These are phyloP conservation scores for Arxiozyma slooffiae DNA, from an alignment of 1,139 yeast species.

Conservation along the genomic window DNA sequence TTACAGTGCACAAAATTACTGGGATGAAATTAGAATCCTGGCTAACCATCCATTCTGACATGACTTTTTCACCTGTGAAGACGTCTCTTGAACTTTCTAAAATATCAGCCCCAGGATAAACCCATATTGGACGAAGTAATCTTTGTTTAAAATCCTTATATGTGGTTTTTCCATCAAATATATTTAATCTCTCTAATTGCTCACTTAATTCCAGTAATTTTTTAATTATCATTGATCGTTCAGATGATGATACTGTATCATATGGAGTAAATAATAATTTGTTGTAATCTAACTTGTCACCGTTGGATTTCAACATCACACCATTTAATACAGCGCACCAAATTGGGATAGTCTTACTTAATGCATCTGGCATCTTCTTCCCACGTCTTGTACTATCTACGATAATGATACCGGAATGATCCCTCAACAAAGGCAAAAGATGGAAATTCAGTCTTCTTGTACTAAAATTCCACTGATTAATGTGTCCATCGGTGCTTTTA, in stretches of 20 bases:
- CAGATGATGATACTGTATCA: conserved; percentile 47
- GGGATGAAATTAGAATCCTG: conserved; percentile 33
- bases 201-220: conserved; percentile 43
- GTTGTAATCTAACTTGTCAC: conserved; percentile 10
- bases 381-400: conserved; percentile 84
- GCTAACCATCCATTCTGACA: conserved; percentile 16
- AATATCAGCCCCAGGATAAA: conserved; percentile 46
- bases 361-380: conserved; percentile 74
- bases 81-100: conserved; percentile 16
- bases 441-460: conserved; percentile 65
- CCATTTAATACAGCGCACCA: conserved; percentile 80
- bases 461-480: conserved; percentile 69
- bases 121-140: conserved; percentile 63
- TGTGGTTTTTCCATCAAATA: conserved; percentile 34
- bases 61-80: conserved; percentile 23
- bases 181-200: conserved; percentile 35
- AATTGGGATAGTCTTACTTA: conserved; percentile 77
- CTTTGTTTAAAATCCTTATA: conserved; percentile 30
- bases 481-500: conserved; percentile 88
- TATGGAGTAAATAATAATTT: conserved; percentile 42
- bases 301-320: conserved; percentile 33
- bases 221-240: conserved; percentile 43
- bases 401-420: conserved; percentile 43
- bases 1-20: conserved; percentile 53
- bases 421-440: conserved; percentile 40